phyloP scores from a whole-genome alignment of 2,329 filamentous ascomycete species.

The Pseudocercospora eumusae region DNA sequence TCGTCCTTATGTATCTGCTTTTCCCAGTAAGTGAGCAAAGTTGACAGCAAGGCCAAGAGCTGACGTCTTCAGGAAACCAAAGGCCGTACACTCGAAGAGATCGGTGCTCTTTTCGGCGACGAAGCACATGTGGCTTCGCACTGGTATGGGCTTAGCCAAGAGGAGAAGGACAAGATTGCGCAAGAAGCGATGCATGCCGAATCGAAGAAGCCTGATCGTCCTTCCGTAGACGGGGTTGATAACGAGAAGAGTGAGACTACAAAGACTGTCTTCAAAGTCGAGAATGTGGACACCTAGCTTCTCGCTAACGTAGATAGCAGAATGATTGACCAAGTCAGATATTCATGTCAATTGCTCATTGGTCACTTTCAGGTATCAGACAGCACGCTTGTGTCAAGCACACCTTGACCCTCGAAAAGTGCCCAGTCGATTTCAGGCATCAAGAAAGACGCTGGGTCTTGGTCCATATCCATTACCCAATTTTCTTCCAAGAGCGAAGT shows the following conservation, averaged over 20 bases:
- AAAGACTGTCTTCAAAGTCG: not conserved
- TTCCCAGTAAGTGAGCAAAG: conserved; percentile 17
- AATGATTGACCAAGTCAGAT: not conserved
- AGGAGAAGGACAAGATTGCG: conserved; percentile 27
- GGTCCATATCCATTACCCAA: conserved; percentile 14
- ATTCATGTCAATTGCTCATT: too few relatives aligned
- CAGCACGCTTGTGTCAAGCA: not conserved
- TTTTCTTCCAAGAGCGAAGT: not conserved
- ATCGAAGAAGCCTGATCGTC: not conserved
- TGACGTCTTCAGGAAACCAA: conserved; percentile 25
- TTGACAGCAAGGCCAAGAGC: not conserved
- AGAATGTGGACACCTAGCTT: not conserved
- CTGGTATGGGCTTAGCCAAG: conserved; percentile 31
- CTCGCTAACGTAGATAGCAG: not conserved
- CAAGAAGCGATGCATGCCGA: conserved; percentile 23
- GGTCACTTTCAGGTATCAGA: not conserved
- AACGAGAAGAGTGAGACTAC: not conserved
- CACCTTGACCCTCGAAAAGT: not conserved
- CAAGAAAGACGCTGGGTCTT: conserved; percentile 9
- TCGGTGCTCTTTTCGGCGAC: conserved; percentile 41
- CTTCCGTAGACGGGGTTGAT: not conserved
- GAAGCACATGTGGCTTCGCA: conserved; percentile 28
- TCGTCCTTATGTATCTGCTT: conserved; percentile 29
- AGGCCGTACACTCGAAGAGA: conserved; percentile 45
- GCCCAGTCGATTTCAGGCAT: conserved; percentile 13